These are phyloP conservation scores for Lophiotrema nucula DNA, from an alignment of 495 filamentous ascomycete genomes.

Conservation along the genomic window DNA sequence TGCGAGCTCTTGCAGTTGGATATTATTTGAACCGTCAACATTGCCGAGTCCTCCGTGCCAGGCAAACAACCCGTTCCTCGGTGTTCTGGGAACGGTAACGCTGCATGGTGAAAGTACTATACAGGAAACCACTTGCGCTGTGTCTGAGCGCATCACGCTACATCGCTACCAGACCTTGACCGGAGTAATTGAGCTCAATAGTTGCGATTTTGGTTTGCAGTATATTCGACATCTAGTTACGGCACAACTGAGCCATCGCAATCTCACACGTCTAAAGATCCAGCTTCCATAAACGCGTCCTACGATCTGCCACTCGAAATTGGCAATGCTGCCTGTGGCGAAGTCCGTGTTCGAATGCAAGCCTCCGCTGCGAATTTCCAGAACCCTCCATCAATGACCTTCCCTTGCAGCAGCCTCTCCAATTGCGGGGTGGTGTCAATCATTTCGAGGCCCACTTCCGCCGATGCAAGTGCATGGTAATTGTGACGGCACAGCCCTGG, in stretches of 20 bases:
- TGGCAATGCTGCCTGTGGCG: conserved; percentile 14
- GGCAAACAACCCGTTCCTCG: too few relatives aligned
- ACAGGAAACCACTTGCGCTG: conserved; percentile 25
- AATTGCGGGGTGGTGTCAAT: conserved; percentile 27
- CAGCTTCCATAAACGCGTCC: conserved; percentile 14
- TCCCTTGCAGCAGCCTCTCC: conserved; percentile 14
- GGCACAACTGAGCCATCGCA: too few relatives aligned
- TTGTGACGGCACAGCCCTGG: conserved; percentile 12
- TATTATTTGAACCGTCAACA: too few relatives aligned
- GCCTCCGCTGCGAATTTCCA: conserved; percentile 20
- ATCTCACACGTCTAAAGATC: conserved; percentile 14
- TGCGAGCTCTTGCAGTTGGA: too few relatives aligned
- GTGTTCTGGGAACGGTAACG: too few relatives aligned
- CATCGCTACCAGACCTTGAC: conserved; percentile 27
- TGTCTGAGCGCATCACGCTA: conserved; percentile 10
- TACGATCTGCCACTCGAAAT: conserved; percentile 2
- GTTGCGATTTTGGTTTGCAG: too few relatives aligned
- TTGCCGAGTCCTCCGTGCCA: too few relatives aligned
- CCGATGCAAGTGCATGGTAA: conserved; percentile 13
- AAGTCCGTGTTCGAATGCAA: conserved; percentile 11
- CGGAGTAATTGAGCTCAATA: conserved; percentile 21
- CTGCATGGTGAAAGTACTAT: conserved; percentile 30
- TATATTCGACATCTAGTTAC: too few relatives aligned
- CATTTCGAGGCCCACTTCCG: conserved; percentile 11
- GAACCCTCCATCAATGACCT: conserved; percentile 15